Conservation (phyloP, 2,329 filamentous ascomycete species). For the Arthrobotrys musiformis region DNA sequence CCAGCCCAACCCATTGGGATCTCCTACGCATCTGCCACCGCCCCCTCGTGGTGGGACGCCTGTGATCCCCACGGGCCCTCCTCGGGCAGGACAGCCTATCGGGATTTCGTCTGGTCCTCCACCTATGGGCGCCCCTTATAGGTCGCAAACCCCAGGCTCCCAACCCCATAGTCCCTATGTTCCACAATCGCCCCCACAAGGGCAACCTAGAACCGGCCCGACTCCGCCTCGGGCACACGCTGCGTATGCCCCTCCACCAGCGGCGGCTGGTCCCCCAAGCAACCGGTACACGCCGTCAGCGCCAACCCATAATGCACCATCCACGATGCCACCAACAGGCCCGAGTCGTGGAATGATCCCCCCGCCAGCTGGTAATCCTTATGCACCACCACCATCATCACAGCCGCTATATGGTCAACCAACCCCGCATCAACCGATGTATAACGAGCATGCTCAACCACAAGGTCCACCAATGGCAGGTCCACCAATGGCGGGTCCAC, state of each 20-base stretch:
- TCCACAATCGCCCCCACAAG: constrained; percentile 67
- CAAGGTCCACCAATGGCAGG: constrained; percentile 57
- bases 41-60: constrained; percentile 74
- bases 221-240: constrained; percentile 65
- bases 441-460: constrained; percentile 54
- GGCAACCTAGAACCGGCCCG: constrained; percentile 61
- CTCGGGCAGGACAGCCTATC: constrained; percentile 59
- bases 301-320: constrained; percentile 20
- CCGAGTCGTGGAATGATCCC: constrained; percentile 60
- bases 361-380: constrained; percentile 63
- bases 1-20: constrained; percentile 76
- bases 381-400: constrained; percentile 61
- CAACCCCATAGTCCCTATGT: constrained; percentile 67
- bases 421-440: constrained; percentile 61
- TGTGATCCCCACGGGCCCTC: constrained; percentile 67
- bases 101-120: background rate
- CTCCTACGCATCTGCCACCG: constrained; percentile 80
- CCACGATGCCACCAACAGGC: constrained; percentile 17
- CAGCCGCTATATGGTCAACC: constrained; percentile 55
- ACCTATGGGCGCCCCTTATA: constrained; percentile 59
- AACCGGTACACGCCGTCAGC: constrained; percentile 42
- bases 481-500: constrained; percentile 57
- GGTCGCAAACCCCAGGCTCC: constrained; percentile 70
- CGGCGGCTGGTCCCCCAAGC: constrained; percentile 59
- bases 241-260: constrained; percentile 73